Percentiles rank a stretch among this genome's conserved stretches.
These are phyloP conservation scores for Phytophthora citrophthora DNA, from an alignment of 352 stramenopile genomes.

Conservation along the genomic window DNA sequence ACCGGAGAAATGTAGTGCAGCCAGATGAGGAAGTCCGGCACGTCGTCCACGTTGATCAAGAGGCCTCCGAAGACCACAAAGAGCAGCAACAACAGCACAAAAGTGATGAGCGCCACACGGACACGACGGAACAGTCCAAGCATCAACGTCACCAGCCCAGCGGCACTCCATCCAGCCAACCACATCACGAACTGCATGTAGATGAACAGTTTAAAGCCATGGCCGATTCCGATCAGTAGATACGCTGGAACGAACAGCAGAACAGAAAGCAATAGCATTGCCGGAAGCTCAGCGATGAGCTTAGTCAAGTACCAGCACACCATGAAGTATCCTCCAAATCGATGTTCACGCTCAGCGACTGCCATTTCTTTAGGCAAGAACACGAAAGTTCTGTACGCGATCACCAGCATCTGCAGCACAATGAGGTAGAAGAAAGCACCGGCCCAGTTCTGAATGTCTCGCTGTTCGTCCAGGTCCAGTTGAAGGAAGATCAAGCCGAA, in stretches of 20 bases:
- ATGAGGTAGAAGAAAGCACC: conserved; percentile 54
- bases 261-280: conserved; percentile 46
- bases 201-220: conserved; percentile 51
- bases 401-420: conserved; percentile 45
- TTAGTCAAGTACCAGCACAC: conserved; percentile 46
- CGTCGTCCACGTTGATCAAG: conserved; percentile 52
- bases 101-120: conserved; percentile 35
- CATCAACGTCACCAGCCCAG: conserved; percentile 38
- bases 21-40: conserved; percentile 62
- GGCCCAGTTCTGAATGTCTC: conserved; percentile 53
- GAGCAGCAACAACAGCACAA: conserved; percentile 40
- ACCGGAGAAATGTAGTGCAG: conserved; percentile 64
- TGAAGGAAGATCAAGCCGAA: conserved; percentile 59
- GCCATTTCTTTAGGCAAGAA: conserved; percentile 40
- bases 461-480: conserved; percentile 39
- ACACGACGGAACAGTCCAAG: conserved; percentile 44
- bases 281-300: conserved; percentile 41
- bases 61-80: conserved; percentile 56
- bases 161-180: conserved; percentile 39
- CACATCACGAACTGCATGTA: conserved; percentile 60
- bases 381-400: conserved; percentile 34
- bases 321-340: conserved; percentile 34
- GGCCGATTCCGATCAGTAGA: conserved; percentile 49
- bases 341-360: conserved; percentile 36
- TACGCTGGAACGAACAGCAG: conserved; percentile 51